Evolutionary conservation across 2,329 filamentous ascomycete genomes (phyloP), one percentile per base, ranked within the genome.

Genomic region (Pyrenophora teres): DNA sequence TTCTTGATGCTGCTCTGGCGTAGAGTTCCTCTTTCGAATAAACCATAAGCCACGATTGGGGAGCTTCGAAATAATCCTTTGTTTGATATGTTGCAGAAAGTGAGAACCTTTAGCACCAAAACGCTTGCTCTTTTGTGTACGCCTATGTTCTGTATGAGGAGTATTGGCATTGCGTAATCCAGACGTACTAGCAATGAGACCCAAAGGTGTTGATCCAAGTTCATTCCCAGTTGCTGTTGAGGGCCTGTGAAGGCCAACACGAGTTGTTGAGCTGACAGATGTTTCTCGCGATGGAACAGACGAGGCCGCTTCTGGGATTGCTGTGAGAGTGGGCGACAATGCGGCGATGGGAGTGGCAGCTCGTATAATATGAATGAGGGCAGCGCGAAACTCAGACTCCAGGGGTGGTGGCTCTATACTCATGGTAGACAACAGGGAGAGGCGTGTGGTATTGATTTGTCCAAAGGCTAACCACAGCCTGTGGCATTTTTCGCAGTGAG

Each of bases 391-490:
- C 7, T 59, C 52, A 3, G 37, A 38, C 15, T 68, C 60, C 6
- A 54, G 38, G 3, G 43, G 42, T 25, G 66, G 60, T 7, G 51
- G 46, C 15, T 65, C 63, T 7, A 54, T 59, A 6, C 59, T 65
- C 5, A 48, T 41, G 1, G 44, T 52, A 13, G 67, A 70, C 8
- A 66, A 40, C 10, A 72, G 46, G 2, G 67, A 70, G 12, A 65
- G 43, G 19, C 59, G 56, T 9, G 67, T 70, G 2, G 57, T 44
- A 39, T 65, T 69, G 7, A 42, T 19, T 27, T 57, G 59, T 8
- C 67, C 63, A 40, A 68, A 57, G 8, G 62, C 60, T n/a, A 65
- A 37, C 65, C 67, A 69, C 21, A 58, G 53, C 21, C 60, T 46
- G 4, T 54, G 18, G 37, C 68, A 72, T 2, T 45, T 54, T 7